Conservation (phyloP, 164 flowering plant species). For the Stephania japonica region DNA sequence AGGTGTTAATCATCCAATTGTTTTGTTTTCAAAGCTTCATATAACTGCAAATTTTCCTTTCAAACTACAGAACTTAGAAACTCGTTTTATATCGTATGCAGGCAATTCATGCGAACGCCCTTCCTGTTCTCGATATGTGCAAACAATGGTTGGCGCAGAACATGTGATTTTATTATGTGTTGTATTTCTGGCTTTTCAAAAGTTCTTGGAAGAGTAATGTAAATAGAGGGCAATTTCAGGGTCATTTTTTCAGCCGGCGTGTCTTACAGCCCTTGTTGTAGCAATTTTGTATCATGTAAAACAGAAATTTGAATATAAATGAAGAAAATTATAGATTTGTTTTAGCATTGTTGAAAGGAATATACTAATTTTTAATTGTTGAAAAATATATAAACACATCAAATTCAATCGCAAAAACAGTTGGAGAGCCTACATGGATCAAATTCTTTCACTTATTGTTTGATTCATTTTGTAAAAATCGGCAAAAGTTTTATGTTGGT, state of each 20-base stretch:
- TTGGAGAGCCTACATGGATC: too few species aligned
- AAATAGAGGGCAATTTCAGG: background rate
- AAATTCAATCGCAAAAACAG: too few species aligned
- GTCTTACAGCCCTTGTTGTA: background rate
- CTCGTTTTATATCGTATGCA: slow-evolving; percentile 27
- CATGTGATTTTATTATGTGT: slow-evolving; percentile 40
- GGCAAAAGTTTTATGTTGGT: too few species aligned
- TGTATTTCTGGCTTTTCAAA: background rate
- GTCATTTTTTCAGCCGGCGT: background rate
- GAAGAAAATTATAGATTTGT: background rate
- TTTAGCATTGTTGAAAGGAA: background rate
- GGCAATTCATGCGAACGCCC: slow-evolving; percentile 97
- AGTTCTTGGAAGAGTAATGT: background rate
- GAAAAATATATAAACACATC: too few species aligned
- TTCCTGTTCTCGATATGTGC: slow-evolving; percentile 98
- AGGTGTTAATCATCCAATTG: background rate
- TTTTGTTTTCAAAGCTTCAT: background rate
- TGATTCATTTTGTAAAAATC: too few species aligned
- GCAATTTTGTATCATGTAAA: slow-evolving; percentile 1
- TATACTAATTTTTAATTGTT: too few species aligned
- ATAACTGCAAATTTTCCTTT: background rate
- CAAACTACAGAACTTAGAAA: background rate
- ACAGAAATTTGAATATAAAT: background rate
- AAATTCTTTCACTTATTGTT: too few species aligned
- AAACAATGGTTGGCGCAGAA: slow-evolving; percentile 94